phyloP scores from a whole-genome alignment of 225 moss, liverwort and hornwort species.

The Polytrichum formosum region DNA sequence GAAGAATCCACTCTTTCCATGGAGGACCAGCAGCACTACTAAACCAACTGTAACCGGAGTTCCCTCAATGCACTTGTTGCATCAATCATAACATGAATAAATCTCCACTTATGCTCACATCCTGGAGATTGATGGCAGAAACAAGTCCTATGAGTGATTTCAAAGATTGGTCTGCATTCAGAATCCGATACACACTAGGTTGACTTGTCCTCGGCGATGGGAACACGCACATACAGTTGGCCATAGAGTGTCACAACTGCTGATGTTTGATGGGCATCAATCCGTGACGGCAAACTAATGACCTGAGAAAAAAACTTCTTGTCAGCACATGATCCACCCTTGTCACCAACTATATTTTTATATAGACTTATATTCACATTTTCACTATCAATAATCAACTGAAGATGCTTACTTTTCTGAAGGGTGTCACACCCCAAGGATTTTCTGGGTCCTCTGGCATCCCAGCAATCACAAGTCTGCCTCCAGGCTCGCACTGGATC shows the following conservation, averaged over 20 bases:
- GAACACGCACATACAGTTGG: constrained; percentile 99
- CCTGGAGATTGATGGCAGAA: constrained; percentile 2
- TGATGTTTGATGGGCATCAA: constrained; percentile 98
- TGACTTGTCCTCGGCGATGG: constrained; percentile 71
- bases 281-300: constrained; percentile 87
- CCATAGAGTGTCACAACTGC: constrained; percentile 98
- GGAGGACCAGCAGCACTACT: constrained; percentile 1
- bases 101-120: background rate
- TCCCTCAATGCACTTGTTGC: constrained; percentile 9
- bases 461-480: constrained; percentile 92
- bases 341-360: too few relatives aligned
- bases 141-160: constrained; percentile 1
- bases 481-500: constrained; percentile 98
- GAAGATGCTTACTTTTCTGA: constrained; percentile 73
- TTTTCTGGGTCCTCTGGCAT: constrained; percentile 96
- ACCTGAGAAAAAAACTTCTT: constrained; percentile 45
- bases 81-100: constrained; percentile 10
- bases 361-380: too few relatives aligned
- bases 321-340: too few relatives aligned
- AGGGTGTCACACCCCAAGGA: constrained; percentile 99
- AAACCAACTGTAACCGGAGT: constrained; percentile 10
- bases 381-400: too few relatives aligned
- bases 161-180: constrained; percentile 7
- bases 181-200: constrained; percentile 23
- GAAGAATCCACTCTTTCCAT: constrained; percentile 14